phyloP scores from a whole-genome alignment of 2,329 filamentous ascomycete species.

The Elsinoe batatas region DNA sequence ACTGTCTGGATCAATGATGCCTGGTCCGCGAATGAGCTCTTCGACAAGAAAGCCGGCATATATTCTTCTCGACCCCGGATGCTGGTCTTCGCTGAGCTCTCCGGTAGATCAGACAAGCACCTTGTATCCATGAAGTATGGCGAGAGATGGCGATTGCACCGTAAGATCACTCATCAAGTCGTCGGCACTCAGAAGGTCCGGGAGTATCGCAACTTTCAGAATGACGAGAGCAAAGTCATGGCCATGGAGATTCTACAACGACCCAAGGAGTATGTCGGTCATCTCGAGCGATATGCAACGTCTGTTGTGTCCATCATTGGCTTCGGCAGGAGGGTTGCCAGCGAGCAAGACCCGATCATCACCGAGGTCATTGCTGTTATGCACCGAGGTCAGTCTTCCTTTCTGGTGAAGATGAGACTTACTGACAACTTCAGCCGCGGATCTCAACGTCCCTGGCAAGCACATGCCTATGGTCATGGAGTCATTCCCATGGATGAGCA shows the following conservation, averaged over 20 bases:
- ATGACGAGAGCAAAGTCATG: slow-evolving; percentile 49
- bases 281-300: slow-evolving; percentile 45
- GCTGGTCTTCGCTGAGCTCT: slow-evolving; percentile 32
- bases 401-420: not conserved
- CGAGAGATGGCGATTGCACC: slow-evolving; percentile 31
- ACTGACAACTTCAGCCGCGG: slow-evolving; percentile 30
- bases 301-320: slow-evolving; percentile 48
- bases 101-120: slow-evolving; percentile 21
- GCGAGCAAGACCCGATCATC: slow-evolving; percentile 46
- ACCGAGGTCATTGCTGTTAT: slow-evolving; percentile 51
- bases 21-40: slow-evolving; percentile 33
- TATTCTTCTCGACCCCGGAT: slow-evolving; percentile 37
- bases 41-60: slow-evolving; percentile 38
- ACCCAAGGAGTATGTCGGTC: slow-evolving; percentile 41
- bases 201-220: slow-evolving; percentile 45
- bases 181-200: slow-evolving; percentile 48
- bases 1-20: slow-evolving; percentile 39
- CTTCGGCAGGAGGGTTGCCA: slow-evolving; percentile 45
- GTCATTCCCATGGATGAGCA: slow-evolving; percentile 45
- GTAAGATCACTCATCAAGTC: slow-evolving; percentile 44
- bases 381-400: slow-evolving; percentile 34
- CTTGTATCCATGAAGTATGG: slow-evolving; percentile 37
- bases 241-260: slow-evolving; percentile 39
- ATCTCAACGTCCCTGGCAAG: slow-evolving; percentile 37
- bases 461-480: slow-evolving; percentile 47